Percentiles rank a stretch among this genome's conserved stretches.
phyloP scores from a whole-genome alignment of 805 yeast species.

The Hanseniaspora thailandica region DNA sequence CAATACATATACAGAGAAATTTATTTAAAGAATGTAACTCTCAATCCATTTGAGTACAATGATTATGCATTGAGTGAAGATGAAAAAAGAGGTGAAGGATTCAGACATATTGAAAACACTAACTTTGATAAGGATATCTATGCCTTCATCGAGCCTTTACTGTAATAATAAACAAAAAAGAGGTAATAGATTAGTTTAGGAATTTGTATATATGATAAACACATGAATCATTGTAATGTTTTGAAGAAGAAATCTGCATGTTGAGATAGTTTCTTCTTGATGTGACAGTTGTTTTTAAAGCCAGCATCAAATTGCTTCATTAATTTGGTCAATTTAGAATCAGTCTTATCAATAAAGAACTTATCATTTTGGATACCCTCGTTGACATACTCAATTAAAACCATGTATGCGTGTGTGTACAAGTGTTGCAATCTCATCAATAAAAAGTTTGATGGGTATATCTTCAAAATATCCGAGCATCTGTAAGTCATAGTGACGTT shows the following conservation, averaged over 20 bases:
- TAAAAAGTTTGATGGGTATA: constrained; percentile 38
- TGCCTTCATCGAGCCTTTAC: constrained; percentile 26
- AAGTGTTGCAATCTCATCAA: constrained; percentile 45
- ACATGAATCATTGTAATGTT: neutral
- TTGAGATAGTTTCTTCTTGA: neutral
- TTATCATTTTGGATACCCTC: neutral
- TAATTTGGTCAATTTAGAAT: neutral
- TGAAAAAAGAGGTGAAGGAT: constrained; percentile 28
- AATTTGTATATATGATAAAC: neutral
- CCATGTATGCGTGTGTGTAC: constrained; percentile 15
- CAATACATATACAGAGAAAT: constrained; percentile 27
- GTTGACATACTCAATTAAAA: constrained; percentile 1
- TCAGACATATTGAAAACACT: constrained; percentile 25
- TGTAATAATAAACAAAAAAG: neutral
- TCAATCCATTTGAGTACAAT: constrained; percentile 25
- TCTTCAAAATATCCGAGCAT: constrained; percentile 20
- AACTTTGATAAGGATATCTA: constrained; percentile 24
- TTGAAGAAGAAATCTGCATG: neutral
- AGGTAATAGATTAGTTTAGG: no score
- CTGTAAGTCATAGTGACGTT: constrained; percentile 15
- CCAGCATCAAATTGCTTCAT: neutral
- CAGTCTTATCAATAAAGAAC: neutral
- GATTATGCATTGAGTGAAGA: constrained; percentile 26
- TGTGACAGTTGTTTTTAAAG: neutral
- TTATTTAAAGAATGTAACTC: constrained; percentile 25